These are phyloP conservation scores for Mycosphaerella sp. DNA, from an alignment of 2,329 filamentous ascomycete genomes.

Conservation along the genomic window DNA sequence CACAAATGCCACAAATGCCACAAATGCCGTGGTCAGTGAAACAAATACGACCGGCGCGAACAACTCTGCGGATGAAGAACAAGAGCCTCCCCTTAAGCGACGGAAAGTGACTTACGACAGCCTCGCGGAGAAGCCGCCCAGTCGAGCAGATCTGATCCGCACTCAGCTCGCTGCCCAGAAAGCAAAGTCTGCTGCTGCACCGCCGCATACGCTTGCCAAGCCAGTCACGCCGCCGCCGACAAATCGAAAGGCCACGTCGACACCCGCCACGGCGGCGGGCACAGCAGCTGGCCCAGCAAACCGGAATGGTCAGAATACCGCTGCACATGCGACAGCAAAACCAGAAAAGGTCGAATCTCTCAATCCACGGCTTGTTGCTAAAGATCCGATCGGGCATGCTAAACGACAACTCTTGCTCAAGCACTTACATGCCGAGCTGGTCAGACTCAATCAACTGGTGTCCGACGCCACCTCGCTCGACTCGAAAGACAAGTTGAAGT, in stretches of 20 bases:
- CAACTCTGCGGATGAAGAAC: slow-evolving; percentile 4
- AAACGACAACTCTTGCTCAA: slow-evolving; percentile 43
- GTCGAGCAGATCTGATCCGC: slow-evolving; percentile 28
- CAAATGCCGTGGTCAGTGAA: background rate
- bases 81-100: slow-evolving; percentile 27
- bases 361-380: slow-evolving; percentile 60
- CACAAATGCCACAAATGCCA: background rate
- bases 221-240: slow-evolving; percentile 23
- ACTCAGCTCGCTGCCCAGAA: slow-evolving; percentile 20
- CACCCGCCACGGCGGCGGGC: background rate
- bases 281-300: slow-evolving; percentile 12
- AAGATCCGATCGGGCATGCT: slow-evolving; percentile 39
- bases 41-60: too few species aligned
- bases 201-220: slow-evolving; percentile 19
- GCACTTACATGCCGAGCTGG: slow-evolving; percentile 59
- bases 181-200: slow-evolving; percentile 4
- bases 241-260: slow-evolving; percentile 6
- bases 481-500: slow-evolving; percentile 47
- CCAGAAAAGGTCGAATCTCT: slow-evolving; percentile 37
- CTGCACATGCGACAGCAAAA: slow-evolving; percentile 1
- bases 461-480: slow-evolving; percentile 15
- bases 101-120: slow-evolving; percentile 29
- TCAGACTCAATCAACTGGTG: slow-evolving; percentile 54
- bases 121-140: slow-evolving; percentile 28
- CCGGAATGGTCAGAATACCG: slow-evolving; percentile 6